Percentiles rank a stretch among this genome's conserved stretches.
Evolutionary conservation across 805 yeast genomes (phyloP).

Genomic region (Nakazawaea anatomiae): DNA sequence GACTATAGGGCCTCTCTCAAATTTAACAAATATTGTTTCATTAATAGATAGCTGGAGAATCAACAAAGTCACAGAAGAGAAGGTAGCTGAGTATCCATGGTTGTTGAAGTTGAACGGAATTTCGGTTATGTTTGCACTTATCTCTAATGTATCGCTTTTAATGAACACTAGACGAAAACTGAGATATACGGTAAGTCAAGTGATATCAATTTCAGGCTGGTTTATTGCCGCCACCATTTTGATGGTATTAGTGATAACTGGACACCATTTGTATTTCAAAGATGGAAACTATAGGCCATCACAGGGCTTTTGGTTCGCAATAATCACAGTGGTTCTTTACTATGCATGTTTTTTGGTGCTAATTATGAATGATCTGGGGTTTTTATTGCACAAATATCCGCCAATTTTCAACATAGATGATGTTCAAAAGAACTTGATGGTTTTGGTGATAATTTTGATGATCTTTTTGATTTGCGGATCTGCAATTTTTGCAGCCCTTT

Average conservation of each 20-base stretch:
- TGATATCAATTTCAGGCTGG: conserved; percentile 61
- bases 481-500: conserved; percentile 42
- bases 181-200: conserved; percentile 56
- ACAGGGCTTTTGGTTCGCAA: conserved; percentile 79
- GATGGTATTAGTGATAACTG: conserved; percentile 38
- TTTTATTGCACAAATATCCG: conserved; percentile 51
- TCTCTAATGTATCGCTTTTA: conserved; percentile 64
- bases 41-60: conserved; percentile 64
- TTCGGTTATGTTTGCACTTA: conserved; percentile 57
- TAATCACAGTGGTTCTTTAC: conserved; percentile 58
- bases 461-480: conserved; percentile 73
- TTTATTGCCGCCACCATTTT: conserved; percentile 50
- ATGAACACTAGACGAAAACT: conserved; percentile 61
- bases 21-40: conserved; percentile 67
- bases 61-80: conserved; percentile 18
- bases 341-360: conserved; percentile 49
- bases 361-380: conserved; percentile 58
- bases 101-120: conserved; percentile 54
- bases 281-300: conserved; percentile 26
- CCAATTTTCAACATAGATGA: conserved; percentile 62
- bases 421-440: conserved; percentile 69
- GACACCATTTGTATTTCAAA: conserved; percentile 25
- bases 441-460: conserved; percentile 58
- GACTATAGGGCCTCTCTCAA: conserved; percentile 74
- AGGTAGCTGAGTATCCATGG: conserved; percentile 33